Base-by-base conservation (phyloP, 202 grass and related monocot genomes). In the Hordeum pubiflorum region DNA sequence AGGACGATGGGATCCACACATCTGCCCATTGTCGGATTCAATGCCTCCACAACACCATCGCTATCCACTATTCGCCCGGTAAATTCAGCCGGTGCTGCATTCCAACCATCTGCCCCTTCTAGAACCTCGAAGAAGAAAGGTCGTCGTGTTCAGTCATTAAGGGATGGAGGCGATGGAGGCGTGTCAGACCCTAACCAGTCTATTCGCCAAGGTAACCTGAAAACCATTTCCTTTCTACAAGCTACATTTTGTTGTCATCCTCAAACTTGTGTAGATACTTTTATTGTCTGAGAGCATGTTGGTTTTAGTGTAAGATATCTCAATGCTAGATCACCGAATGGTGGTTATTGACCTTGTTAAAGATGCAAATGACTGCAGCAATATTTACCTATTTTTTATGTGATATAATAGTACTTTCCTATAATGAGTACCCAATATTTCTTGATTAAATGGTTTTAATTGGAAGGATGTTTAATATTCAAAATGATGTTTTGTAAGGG, bases 181-280 rank as follows among this genome's bases (percentile, higher is more conserved):
- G 32, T 86, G 77, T 86, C 88, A 75, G 88, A 89, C 74, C 55
- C 75, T 61, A 65, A 48, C 29, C 72, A 82, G 37, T 86, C 79
- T 73, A 41, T 89, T 43, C 74, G 59, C 14, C 74, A 89, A 86
- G 88, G 88, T 89, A 79, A 67, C 21, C 31, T 22, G n/a, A n/a
- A 7, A 9, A 73, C 39, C 43, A 11, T 32, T 20, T 66, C 10
- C 10, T 56, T 36, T 9, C 17, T 9, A n/a, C 48, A 54, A 54
- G 7, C 48, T 54, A n/a, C 48, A 65, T 15, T 68, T 58, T 72
- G 44, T 78, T 22, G 3, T 2, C 33, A 38, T 39, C 18, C 57
- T 20, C 36, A 52, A 31, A 86, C 37, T 12, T 79, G 9, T 41
- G 6, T 17, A 29, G 52, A 5, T 34, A 24, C n/a, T 62, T 84